Base-by-base conservation (phyloP, 108 stramenopile genomes). In the Skeletonema grethae region DNA sequence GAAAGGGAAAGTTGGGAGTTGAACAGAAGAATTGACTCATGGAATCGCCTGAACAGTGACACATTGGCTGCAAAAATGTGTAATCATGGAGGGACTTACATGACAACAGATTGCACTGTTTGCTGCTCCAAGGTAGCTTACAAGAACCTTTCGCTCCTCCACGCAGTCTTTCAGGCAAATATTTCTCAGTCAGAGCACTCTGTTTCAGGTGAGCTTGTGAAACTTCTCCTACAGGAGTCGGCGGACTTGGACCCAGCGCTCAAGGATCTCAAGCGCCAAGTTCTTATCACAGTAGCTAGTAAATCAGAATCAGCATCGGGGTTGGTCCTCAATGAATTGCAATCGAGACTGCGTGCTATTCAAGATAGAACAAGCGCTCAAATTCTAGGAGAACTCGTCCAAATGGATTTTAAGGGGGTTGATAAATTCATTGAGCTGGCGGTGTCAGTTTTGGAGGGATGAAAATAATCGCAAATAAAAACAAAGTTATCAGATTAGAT, bases 1-100 rank as follows among this genome's bases (percentile, higher is more conserved):
- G 86, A 90, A 50, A 57, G 82, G 38, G 95, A 95, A 60, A 78
- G 87, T 38, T 84, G 67, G 53, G 86, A 88, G 61, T 61, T 95
- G 6, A 70, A 74, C 48, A 65, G 86, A n/a, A 80, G 87, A 10
- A 76, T 93, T 13, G 73, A 82, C 63, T 89, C 90, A 16, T 95
- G 95, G 95, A 69, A 81, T 38, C 69, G 80, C 25, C 72, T 95
- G 9, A 88, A 93, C 24, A 56, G 66, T 29, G 95, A 91, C 63
- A 60, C 57, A 2, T 60, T 80, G 70, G 67, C 65, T 63, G 50
- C 50, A 53, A 53, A 53, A 8, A 24, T 53, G 18, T 24, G 2
- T 53, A 20, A 22, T 53, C 50, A n/a, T 53, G 57, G 46, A 34
- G 38, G 13, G 0, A 69, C 56, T 24, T 90, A 89, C 62, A 34